Conservation (phyloP, 108 stramenopile genomes). For the Nitzschia putrida region DNA sequence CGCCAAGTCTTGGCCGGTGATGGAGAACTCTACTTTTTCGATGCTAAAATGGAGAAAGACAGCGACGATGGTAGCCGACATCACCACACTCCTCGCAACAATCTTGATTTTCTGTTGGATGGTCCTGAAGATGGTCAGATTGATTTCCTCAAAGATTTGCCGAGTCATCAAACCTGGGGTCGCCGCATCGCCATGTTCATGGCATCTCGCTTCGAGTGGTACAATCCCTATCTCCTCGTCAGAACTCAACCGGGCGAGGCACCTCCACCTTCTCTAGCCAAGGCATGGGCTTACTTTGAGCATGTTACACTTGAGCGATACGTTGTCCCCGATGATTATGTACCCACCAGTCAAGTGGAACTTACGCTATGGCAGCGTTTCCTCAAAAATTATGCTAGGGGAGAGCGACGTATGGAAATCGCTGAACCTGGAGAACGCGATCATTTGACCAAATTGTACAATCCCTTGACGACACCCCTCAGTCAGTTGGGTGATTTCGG, state of each 20-base stretch:
- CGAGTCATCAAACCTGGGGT: not conserved
- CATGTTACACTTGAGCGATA: conserved; percentile 64
- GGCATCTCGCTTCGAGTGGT: not conserved
- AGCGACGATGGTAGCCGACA: too few species aligned
- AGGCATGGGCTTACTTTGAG: conserved; percentile 90
- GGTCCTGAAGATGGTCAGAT: not conserved
- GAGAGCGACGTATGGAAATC: not conserved
- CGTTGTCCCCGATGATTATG: not conserved
- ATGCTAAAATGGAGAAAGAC: too few species aligned
- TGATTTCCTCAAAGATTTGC: not conserved
- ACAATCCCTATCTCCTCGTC: not conserved
- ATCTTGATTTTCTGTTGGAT: not conserved
- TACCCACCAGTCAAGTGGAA: not conserved
- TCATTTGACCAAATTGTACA: conserved; percentile 62
- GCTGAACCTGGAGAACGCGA: conserved; percentile 60
- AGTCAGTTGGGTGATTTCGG: conserved; percentile 62
- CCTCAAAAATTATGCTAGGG: not conserved
- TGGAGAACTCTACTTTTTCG: too few species aligned
- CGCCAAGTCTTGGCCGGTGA: too few species aligned
- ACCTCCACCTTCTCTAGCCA: conserved; percentile 44
- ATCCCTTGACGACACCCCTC: conserved; percentile 63
- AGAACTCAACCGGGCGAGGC: not conserved
- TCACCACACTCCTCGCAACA: too few species aligned
- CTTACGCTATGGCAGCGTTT: not conserved
- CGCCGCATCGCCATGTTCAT: not conserved